phyloP scores from a whole-genome alignment of 2,329 filamentous ascomycete genomes.

The Penicillium decumbens region DNA sequence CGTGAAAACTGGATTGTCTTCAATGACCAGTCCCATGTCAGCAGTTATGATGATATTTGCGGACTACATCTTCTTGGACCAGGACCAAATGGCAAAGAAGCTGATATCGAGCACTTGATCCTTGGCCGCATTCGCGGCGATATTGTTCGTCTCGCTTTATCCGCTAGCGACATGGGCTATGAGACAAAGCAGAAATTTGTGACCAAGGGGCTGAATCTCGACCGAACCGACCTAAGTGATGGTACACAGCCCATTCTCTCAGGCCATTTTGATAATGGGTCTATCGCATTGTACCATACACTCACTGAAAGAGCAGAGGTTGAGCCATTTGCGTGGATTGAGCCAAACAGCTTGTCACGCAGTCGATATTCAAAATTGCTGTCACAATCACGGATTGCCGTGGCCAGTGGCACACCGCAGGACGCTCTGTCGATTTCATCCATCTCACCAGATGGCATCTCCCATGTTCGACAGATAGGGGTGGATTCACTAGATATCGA shows the following conservation, averaged over 20 bases:
- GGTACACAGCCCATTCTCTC: constrained; percentile 46
- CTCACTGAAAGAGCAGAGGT: constrained; percentile 30
- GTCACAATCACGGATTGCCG: constrained; percentile 47
- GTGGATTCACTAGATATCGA: constrained; percentile 35
- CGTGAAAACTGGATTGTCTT: constrained; percentile 50
- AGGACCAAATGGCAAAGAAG: constrained; percentile 32
- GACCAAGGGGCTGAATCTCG: constrained; percentile 44
- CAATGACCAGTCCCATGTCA: constrained; percentile 47
- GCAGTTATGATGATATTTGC: constrained; percentile 58
- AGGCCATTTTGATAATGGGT: constrained; percentile 48
- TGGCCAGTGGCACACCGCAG: constrained; percentile 46
- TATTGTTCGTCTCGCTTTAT: constrained; percentile 41
- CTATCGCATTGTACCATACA: constrained; percentile 47
- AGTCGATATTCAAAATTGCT: constrained; percentile 54
- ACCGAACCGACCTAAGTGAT: constrained; percentile 47
- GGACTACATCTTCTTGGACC: constrained; percentile 51
- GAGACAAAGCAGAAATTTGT: constrained; percentile 40
- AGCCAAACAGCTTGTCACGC: constrained; percentile 21
- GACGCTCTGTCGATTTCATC: constrained; percentile 49
- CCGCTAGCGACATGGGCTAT: constrained; percentile 25
- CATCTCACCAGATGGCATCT: constrained; percentile 45
- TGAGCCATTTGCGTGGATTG: constrained; percentile 35
- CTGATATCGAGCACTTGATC: constrained; percentile 46
- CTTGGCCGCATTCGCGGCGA: constrained; percentile 55
- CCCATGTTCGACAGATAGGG: constrained; percentile 33